Evolutionary conservation across 2,329 filamentous ascomycete genomes (phyloP), one percentile per base, ranked within the genome.

Genomic region (Ophiostoma piceae): DNA sequence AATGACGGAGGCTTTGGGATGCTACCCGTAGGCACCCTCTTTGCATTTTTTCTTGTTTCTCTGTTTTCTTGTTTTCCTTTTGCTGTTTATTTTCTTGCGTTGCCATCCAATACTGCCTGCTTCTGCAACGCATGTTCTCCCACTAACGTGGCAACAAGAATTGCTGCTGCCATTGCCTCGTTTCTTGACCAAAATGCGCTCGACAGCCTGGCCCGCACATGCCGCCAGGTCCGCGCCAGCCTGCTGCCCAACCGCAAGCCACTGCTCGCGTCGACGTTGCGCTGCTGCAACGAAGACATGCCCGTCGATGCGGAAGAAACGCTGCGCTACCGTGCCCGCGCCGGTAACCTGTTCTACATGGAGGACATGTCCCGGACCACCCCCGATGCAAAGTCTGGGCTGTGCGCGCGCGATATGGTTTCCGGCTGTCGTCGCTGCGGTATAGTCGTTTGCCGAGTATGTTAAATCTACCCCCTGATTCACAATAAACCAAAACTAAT

Each of bases 341-440:
- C 85, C 41, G 80, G 82, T 71, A 85, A 86, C 77, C 87, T 84
- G 84, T 84, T 82, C 75, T 87, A 87, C 74, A 85, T 88, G 81
- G 82, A 87, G 71, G 82, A 86, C 69, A 80, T 81, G 62, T 80
- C 80, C 43, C 74, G 79, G 60, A 73, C 76, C 1, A 74, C 84
- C 69, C 83, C 82, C 74, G 81, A 83, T 73, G 89, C 90, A 68
- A 94, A 92, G 79, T 84, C 91, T 37, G 89, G 91, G 5, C 84
- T 85, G 74, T 98, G 94, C 77, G 94, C 94, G 29, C 85, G 92
- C 72, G 94, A 97, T 78, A 86, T 96, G 86, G 94, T 98, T 5
- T 86, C 84, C 60, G 89, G 90, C 74, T 97, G 94, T 78, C 87
- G 92, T 69, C 86, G 89, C 72, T 98, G 94, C 78, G 86, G 85